Evolutionary conservation across 169 alveolate genomes (phyloP), one percentile per base, ranked within the genome.

Genomic region (Besnoitia besnoiti): DNA sequence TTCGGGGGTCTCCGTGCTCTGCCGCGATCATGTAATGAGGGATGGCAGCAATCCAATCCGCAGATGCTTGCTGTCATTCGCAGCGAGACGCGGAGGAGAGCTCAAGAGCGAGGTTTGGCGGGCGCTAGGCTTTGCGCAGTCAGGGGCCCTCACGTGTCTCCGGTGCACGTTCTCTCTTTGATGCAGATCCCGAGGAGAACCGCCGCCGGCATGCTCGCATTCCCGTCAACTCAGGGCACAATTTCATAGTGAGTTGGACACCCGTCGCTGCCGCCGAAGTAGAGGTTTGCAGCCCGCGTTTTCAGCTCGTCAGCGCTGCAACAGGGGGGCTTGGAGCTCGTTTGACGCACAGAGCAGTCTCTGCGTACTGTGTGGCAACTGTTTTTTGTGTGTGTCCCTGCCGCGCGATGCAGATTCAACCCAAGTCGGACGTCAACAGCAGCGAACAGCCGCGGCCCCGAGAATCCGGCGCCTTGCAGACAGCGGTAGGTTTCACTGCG

Each of bases 191-290:
- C 55, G 90, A 73, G 39, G 91, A 87, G 67, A 46, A 30, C 47
- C 24, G 85, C 40, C 61, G 85, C 37, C 91, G 91, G 12, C 76
- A 46, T 44, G 91, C 91, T 27, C 84, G 91, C 4, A 46, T 87
- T 19, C 91, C 91, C 5, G 84, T 87, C 33, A 87, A 87, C 46
- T 35, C 84, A 27, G 91, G 91, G 16, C 91, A 87, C 91, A 87
- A 87, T 67, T 87, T 87, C 85, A 33, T 87, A 24, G 91, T 87
- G 46, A 62, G 91, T 37, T 4, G 12, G 3, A 1, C 80, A 4
- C 12, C 40, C 2, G 30, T 8, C 80, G 55, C n/a, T n/a, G n/a
- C n/a, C n/a, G n/a, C n/a, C n/a, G n/a, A n/a, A n/a, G n/a, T n/a
- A n/a, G n/a, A n/a, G n/a, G n/a, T n/a, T n/a, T n/a, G n/a, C n/a